Conservation (phyloP, 306 rosid genomes). For the Prunus salicina region DNA sequence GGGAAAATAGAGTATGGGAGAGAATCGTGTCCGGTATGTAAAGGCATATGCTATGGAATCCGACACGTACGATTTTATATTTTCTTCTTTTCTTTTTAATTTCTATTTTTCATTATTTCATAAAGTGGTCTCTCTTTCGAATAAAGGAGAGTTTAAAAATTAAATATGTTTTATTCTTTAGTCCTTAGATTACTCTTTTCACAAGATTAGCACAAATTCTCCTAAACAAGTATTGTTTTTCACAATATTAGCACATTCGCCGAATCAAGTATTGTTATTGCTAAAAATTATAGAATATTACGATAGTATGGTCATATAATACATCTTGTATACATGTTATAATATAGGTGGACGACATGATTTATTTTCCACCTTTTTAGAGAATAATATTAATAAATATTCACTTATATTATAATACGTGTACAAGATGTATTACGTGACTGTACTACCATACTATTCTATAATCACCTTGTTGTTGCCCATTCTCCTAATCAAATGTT, state of each 20-base stretch:
- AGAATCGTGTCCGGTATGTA: background rate
- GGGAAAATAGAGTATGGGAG: background rate
- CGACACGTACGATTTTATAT: too few species aligned
- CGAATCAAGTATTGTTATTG: too few species aligned
- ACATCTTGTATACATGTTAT: rapidly evolving
- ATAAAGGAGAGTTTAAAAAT: too few species aligned
- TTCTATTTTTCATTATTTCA: background rate
- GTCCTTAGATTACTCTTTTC: background rate
- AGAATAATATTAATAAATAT: too few species aligned
- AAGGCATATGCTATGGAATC: background rate
- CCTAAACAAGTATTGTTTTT: background rate
- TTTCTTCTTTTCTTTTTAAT: background rate
- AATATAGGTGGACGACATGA: rapidly evolving
- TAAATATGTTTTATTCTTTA: background rate
- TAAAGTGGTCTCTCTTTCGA: background rate
- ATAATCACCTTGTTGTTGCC: too few species aligned
- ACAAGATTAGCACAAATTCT: background rate
- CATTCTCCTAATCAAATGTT: too few species aligned
- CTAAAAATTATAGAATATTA: too few species aligned
- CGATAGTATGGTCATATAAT: rapidly evolving
- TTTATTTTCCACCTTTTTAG: too few species aligned
- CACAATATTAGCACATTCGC: too few species aligned
- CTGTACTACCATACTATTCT: too few species aligned
- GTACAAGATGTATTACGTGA: too few species aligned
- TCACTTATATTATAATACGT: too few species aligned